Evolutionary conservation across 495 filamentous ascomycete genomes (phyloP), one percentile per base, ranked within the genome.

Genomic region (Aspergillus ellipticus): DNA sequence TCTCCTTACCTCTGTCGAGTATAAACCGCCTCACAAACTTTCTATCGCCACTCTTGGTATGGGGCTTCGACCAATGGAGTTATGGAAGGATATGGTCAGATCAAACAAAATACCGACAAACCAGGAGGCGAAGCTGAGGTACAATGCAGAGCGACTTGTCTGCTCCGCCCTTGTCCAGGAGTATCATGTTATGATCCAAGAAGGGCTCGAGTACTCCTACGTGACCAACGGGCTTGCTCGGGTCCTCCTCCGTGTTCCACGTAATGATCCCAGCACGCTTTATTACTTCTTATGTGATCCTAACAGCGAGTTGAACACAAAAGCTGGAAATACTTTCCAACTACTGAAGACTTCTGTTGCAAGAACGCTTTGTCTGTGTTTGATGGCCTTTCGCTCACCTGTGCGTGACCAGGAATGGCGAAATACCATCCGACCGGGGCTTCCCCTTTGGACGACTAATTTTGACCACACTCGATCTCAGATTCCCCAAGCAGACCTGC

Each of bases 21-120:
- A 73, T 51, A 74, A 72, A 48, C 63, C 70, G 26, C 63, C 67
- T 41, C 67, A 73, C 52, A 75, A 75, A 55, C 60, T 73, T 4
- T 57, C 69, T 17, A 56, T 65, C 19, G 63, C 61, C 42, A 63
- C 55, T 51, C 54, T 73, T 21, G 64, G 63, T 17, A 53, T 50
- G 45, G 67, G 69, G 16, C 63, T 73, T 48, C 62, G 58, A 33
- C 63, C 60, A 10, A 68, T 66, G 49, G 55, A 65, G 8, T 61
- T 67, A 22, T 67, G 53, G 57, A 47, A 59, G 4, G 54, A 66
- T 13, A 47, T 70, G 9, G 57, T 67, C 19, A 10, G 26, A 16
- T 29, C 46, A 26, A 55, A 65, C 8, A 56, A 53, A 42, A 56
- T 64, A 9, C 65, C 61, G 0, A 62, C 54, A 0, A 50, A 60